Percentiles rank a stretch among this genome's conserved stretches.
phyloP scores from a whole-genome alignment of 768 basidiomycete species.

The Leccinum variicolor region DNA sequence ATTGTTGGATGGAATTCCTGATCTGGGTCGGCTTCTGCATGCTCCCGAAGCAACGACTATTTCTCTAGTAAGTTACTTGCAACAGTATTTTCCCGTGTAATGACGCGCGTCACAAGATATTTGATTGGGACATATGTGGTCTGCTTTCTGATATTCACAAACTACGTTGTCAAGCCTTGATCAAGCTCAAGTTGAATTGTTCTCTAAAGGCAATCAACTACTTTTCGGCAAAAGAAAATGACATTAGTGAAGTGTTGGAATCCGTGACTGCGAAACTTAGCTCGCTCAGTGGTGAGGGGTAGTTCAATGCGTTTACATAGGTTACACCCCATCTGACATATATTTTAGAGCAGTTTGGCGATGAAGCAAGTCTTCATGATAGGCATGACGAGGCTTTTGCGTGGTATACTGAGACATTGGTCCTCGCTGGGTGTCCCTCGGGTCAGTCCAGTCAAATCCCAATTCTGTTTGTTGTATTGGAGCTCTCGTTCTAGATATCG shows the following conservation, averaged over 20 bases:
- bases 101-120: constrained; percentile 9
- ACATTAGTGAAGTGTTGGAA: constrained; percentile 7
- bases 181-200: not conserved
- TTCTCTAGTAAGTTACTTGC: constrained; percentile 2
- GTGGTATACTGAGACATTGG: constrained; percentile 12
- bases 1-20: not conserved
- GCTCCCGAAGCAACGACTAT: not conserved
- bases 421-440: not conserved
- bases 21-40: not conserved
- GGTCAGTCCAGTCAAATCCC: not conserved
- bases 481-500: constrained; percentile 2
- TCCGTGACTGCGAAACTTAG: constrained; percentile 2
- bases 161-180: not conserved
- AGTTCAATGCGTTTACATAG: not conserved
- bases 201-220: not conserved
- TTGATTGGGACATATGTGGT: constrained; percentile 7
- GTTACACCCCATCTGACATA: not conserved
- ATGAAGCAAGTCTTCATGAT: not conserved
- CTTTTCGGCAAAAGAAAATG: not conserved
- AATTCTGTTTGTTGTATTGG: not conserved
- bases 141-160: constrained; percentile 1
- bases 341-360: constrained; percentile 12
- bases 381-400: constrained; percentile 3
- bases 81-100: not conserved
- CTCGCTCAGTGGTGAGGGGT: constrained; percentile 10